Evolutionary conservation across 1,284 basidiomycete genomes (phyloP), one percentile per base, ranked within the genome.

Genomic region (Cystobasidium sp.): DNA sequence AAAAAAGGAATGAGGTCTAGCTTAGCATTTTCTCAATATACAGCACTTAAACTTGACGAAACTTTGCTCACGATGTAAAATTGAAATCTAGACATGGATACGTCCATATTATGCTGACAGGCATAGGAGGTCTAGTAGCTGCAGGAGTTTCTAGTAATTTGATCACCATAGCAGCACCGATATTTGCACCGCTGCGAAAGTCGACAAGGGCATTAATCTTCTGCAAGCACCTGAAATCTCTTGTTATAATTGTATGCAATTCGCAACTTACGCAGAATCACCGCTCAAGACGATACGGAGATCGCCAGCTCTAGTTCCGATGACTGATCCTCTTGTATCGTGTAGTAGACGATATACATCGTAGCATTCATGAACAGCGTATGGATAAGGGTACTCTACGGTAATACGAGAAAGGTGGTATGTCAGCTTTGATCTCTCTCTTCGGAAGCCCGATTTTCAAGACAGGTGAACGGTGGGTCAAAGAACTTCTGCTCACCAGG

Each of bases 301-400:
- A 76, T 87, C 74, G 20, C 75, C 75, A 18, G 78, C 78, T 1
- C 77, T 77, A 90, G 95, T 92, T 7, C 95, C 95, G 73, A 99
- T 88, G 18, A 89, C 84, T 62, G 85, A 84, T 14, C 94, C 96
- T 74, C 86, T 88, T 76, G 91, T 90, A 81, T 94, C 90, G 52
- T 90, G 88, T 39, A 98, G 84, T 5, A 91, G 85, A 58, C 89
- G 87, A 82, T 97, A 98, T 14, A 88, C 87, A 82, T 98, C 95
- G 81, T 94, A 96, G 47, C 90, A 91, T 80, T 98, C 95, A 81
- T 98, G 94, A 74, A 95, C 91, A 1, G 94, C 93, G 83, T 91
- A 97, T 0, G 95, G 94, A 82, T 93, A 97, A 3, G 94, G 94
- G 84, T 95, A 82, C 63, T 82, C 80, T 52, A 79, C 20, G 4